Evolutionary conservation across 768 basidiomycete species (phyloP).

Genomic region (Arthromyces matolae): DNA sequence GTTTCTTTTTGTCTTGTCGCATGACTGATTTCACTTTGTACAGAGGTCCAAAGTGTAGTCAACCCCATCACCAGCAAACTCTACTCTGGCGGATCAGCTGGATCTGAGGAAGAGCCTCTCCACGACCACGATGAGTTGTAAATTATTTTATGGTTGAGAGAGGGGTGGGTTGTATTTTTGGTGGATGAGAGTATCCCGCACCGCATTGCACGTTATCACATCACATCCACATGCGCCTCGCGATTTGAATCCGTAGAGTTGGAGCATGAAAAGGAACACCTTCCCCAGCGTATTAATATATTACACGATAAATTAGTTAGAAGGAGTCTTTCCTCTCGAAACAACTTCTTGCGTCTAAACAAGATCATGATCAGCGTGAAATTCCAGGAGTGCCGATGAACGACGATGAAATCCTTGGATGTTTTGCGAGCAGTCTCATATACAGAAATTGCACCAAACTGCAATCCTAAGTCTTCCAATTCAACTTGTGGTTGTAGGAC

Average conservation of each 20-base stretch:
- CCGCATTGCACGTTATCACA: conserved; percentile 4
- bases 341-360: too few relatives aligned
- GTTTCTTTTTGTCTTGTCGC: background rate
- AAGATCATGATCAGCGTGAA: too few relatives aligned
- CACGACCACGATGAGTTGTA: conserved; percentile 49
- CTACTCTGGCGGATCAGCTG: conserved; percentile 44
- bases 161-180: background rate
- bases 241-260: conserved; percentile 9
- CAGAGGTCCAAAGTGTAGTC: conserved; percentile 69
- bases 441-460: too few relatives aligned
- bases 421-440: too few relatives aligned
- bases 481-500: too few relatives aligned
- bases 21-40: conserved; percentile 4
- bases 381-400: too few relatives aligned
- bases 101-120: conserved; percentile 35
- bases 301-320: conserved; percentile 17
- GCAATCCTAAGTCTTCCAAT: too few relatives aligned
- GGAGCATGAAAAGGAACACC: conserved; percentile 14
- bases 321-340: conserved; percentile 8
- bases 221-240: background rate
- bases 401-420: too few relatives aligned
- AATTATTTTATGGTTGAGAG: conserved; percentile 12
- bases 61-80: conserved; percentile 86
- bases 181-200: conserved; percentile 6
- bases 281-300: conserved; percentile 15